phyloP scores from a whole-genome alignment of 2,329 filamentous ascomycete species.

The Fusarium xylarioides region DNA sequence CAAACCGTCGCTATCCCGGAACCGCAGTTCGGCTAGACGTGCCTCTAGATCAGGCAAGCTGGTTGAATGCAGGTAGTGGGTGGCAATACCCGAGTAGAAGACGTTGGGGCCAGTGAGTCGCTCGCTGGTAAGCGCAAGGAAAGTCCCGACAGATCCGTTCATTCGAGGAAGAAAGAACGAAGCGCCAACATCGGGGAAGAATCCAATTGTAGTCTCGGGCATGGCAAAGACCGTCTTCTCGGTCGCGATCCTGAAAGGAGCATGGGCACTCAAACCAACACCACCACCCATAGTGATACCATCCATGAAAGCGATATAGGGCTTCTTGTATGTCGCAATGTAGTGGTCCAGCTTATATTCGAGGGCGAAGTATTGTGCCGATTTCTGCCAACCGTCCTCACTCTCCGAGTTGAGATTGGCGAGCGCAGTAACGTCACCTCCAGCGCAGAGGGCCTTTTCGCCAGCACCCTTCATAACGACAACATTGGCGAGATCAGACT shows the following conservation, averaged over 20 bases:
- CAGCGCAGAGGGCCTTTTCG: slow-evolving; percentile 86
- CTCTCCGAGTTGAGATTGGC: slow-evolving; percentile 77
- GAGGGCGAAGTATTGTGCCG: slow-evolving; percentile 86
- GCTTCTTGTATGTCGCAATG: slow-evolving; percentile 92
- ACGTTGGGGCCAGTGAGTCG: slow-evolving; percentile 83
- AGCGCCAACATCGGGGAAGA: slow-evolving; percentile 97
- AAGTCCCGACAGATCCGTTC: slow-evolving; percentile 87
- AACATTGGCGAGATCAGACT: slow-evolving; percentile 93
- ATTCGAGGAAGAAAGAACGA: slow-evolving; percentile 95
- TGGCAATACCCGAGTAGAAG: slow-evolving; percentile 91
- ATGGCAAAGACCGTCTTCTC: slow-evolving; percentile 97
- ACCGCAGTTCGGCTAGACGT: slow-evolving; percentile 87
- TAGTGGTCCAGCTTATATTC: slow-evolving; percentile 97
- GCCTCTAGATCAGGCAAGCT: slow-evolving; percentile 82
- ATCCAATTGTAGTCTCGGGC: slow-evolving; percentile 98
- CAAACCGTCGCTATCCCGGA: slow-evolving; percentile 77
- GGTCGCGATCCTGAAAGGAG: slow-evolving; percentile 95
- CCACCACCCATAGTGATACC: slow-evolving; percentile 98
- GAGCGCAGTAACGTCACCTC: slow-evolving; percentile 86
- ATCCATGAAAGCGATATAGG: slow-evolving; percentile 95
- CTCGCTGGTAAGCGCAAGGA: slow-evolving; percentile 91
- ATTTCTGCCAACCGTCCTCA: slow-evolving; percentile 74
- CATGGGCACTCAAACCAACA: slow-evolving; percentile 92
- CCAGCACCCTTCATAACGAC: slow-evolving; percentile 92
- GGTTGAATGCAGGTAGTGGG: slow-evolving; percentile 95